Evolutionary conservation across 345 rosid species (phyloP).

Genomic region (Dovyalis caffra): DNA sequence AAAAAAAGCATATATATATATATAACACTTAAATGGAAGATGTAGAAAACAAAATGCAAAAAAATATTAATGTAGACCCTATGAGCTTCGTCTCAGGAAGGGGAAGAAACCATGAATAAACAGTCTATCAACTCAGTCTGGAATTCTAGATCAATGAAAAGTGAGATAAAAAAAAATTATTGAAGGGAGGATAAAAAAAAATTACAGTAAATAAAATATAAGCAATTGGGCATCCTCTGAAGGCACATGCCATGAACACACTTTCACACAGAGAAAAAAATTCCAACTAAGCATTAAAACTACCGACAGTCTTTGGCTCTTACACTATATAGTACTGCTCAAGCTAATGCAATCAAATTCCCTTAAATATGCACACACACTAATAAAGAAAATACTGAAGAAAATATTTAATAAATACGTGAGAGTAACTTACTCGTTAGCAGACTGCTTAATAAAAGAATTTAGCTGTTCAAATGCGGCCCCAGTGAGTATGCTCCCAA

Average conservation of each 20-base stretch:
- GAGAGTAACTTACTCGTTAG: conserved; percentile 54
- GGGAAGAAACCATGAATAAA: no score
- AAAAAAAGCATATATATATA: no score
- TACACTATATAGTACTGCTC: no score
- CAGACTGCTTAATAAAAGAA: conserved; percentile 59
- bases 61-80: not conserved
- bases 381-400: not conserved
- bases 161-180: not conserved
- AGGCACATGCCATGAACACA: not conserved
- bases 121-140: no score
- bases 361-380: not conserved
- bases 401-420: not conserved
- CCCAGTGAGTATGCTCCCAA: conserved; percentile 65
- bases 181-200: not conserved
- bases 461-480: conserved; percentile 78
- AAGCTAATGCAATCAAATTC: no score
- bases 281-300: no score
- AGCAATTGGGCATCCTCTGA: not conserved
- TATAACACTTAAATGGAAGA: not conserved
- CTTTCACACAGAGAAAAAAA: not conserved
- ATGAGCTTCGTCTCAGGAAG: not conserved
- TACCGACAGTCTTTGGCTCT: no score
- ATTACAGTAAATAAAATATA: not conserved
- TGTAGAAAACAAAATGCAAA: not conserved
- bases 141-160: not conserved